phyloP scores from a whole-genome alignment of 2,329 filamentous ascomycete species.

The Colletotrichum limetticola region DNA sequence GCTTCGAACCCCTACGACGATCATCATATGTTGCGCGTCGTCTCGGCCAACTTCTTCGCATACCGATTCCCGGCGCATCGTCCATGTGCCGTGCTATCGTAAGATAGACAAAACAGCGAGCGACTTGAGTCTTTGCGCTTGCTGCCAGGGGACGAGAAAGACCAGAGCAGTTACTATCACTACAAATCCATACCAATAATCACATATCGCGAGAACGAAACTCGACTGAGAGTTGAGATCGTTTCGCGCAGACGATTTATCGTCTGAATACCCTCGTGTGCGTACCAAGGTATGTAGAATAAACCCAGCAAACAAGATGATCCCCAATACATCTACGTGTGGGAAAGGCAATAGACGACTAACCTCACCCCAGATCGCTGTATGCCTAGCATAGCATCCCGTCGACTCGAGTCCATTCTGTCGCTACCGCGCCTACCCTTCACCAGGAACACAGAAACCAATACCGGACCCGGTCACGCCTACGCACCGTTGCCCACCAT shows the following conservation, averaged over 20 bases:
- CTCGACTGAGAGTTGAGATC: background rate
- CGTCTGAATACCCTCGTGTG: background rate
- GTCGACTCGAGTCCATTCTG: slow-evolving; percentile 18
- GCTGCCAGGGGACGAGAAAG: slow-evolving; percentile 68
- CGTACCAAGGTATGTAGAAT: slow-evolving; percentile 10
- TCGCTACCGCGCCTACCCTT: slow-evolving; percentile 38
- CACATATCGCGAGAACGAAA: background rate
- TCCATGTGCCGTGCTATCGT: slow-evolving; percentile 54
- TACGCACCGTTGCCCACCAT: slow-evolving; percentile 24
- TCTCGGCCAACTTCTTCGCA: slow-evolving; percentile 31
- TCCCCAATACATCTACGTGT: background rate
- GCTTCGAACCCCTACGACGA: background rate
- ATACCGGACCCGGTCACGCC: slow-evolving; percentile 27
- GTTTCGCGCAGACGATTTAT: background rate
- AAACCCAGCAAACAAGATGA: background rate
- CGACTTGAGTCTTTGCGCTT: slow-evolving; percentile 78
- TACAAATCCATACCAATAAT: slow-evolving; percentile 5
- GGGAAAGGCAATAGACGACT: background rate
- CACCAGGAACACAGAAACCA: slow-evolving; percentile 36
- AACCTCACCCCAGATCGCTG: slow-evolving; percentile 27
- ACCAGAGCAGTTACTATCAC: slow-evolving; percentile 48
- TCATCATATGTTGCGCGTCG: slow-evolving; percentile 28
- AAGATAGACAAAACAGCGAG: slow-evolving; percentile 60
- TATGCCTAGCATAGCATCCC: slow-evolving; percentile 18
- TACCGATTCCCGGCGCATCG: slow-evolving; percentile 46